These are phyloP conservation scores for Coemansia guatemalensis DNA, from an alignment of 192 early-diverging fungal species.

Conservation along the genomic window DNA sequence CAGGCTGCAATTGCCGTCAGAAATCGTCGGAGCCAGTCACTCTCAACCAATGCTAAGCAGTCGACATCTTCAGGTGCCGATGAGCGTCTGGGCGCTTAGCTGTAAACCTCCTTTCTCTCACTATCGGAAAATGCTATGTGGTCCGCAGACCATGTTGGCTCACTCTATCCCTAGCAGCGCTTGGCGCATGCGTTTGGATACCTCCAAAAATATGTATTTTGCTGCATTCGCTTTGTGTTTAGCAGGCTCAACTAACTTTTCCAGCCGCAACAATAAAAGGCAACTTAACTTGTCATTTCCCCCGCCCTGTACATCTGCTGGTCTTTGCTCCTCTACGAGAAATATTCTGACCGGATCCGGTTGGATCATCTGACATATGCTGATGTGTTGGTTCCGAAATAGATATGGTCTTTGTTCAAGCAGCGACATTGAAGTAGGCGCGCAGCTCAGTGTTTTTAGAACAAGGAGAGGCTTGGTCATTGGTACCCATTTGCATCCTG, in stretches of 20 bases:
- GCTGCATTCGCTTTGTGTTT: neutral
- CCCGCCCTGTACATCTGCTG: neutral
- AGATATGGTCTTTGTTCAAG: neutral
- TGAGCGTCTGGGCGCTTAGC: neutral
- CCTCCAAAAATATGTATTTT: neutral
- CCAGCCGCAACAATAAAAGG: neutral
- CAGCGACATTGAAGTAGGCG: neutral
- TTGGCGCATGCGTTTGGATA: neutral
- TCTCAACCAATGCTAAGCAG: conserved; percentile 10
- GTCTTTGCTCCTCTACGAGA: neutral
- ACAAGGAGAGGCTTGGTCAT: neutral
- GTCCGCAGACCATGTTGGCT: neutral
- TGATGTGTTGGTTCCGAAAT: neutral
- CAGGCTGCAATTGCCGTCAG: conserved; percentile 50
- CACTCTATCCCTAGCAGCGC: neutral
- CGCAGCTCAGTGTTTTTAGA: neutral
- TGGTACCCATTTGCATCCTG: neutral
- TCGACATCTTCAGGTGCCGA: neutral
- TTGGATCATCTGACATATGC: neutral
- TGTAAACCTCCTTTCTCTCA: neutral
- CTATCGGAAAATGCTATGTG: neutral
- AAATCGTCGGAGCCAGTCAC: conserved; percentile 49
- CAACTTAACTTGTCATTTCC: neutral
- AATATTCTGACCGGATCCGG: neutral
- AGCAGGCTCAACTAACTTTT: neutral